Evolutionary conservation across 2,329 filamentous ascomycete genomes (phyloP), one percentile per base, ranked within the genome.

Genomic region (Myriosclerotinia duriaeana): DNA sequence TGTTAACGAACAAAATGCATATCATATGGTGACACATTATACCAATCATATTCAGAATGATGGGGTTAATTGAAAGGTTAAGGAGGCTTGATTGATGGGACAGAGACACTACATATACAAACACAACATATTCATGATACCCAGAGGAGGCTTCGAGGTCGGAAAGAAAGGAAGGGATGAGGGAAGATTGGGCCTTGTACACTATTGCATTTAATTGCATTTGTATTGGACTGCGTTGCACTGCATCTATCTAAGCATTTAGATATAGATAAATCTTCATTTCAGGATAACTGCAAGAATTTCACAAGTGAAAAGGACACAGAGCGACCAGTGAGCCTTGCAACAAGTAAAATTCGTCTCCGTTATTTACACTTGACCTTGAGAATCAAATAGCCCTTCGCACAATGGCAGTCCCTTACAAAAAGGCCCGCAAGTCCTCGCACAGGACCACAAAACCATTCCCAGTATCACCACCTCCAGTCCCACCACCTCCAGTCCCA

Each of bases 91-190:
- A 7, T 48, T 61, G 30, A 50, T 61, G 44, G 34, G 61, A 64
- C 40, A 26, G 61, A 64, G 9, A n/a, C 38, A 44, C 55, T 44
- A 26, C 61, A 22, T 42, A 38, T 38, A 42, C 48, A 59, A 20
- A 59, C 62, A 26, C 17, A 59, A 59, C 34, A 64, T 50, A 65
- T 65, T 52, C 34, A 65, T 65, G 53, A 65, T 52, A 59, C 63
- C 34, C 53, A 40, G 34, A 50, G 34, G 53, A 48, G 5, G 11
- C n/a, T 40, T 22, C 7, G 1, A 53, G 17, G 42, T 17, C 44
- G 40, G 22, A 14, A 26, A 58, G 46, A 17, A 17, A 59, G 17
- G 20, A 17, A 30, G 15, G 17, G 22, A 26, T 20, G n/a, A n/a
- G 42, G 22, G 48, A 38, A 8, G 40, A n/a, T 52, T 44, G 26